Conservation (phyloP, 192 early-diverging fungal species). For the Coemansia pectinata region DNA sequence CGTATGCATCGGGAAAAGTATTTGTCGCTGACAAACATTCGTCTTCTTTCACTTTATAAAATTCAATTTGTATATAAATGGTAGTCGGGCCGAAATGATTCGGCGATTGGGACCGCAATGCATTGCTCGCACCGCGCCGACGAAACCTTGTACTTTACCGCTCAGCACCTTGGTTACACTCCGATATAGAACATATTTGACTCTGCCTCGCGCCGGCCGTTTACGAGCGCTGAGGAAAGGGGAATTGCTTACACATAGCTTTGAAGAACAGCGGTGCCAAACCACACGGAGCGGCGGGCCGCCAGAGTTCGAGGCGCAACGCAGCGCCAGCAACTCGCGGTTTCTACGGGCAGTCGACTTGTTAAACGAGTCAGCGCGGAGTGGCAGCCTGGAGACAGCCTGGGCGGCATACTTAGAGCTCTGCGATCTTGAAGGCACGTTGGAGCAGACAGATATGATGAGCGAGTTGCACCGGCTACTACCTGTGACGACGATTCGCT, state of each 20-base stretch:
- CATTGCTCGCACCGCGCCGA: background rate
- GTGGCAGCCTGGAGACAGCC: slow-evolving; percentile 15
- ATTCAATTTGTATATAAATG: background rate
- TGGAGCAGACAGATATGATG: slow-evolving; percentile 15
- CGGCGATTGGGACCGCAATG: slow-evolving; percentile 12
- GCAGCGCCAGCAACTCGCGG: slow-evolving; percentile 13
- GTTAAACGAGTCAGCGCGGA: slow-evolving; percentile 14
- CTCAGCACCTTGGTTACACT: background rate
- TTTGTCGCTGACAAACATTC: background rate
- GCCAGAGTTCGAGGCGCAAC: background rate
- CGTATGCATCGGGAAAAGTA: too few relatives aligned
- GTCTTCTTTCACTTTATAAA: background rate
- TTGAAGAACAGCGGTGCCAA: background rate
- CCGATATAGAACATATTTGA: background rate
- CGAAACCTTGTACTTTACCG: background rate
- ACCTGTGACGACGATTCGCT: slow-evolving; percentile 7
- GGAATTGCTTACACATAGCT: background rate
- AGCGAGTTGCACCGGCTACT: slow-evolving; percentile 19
- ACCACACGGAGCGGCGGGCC: background rate
- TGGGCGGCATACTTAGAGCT: slow-evolving; percentile 41
- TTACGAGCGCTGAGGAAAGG: background rate
- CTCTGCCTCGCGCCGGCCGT: background rate
- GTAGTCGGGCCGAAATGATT: slow-evolving; percentile 12
- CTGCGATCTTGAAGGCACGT: slow-evolving; percentile 21
- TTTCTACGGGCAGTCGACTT: slow-evolving; percentile 14